These are phyloP conservation scores for Mycena galericulata DNA, from an alignment of 768 basidiomycete species.

Conservation along the genomic window DNA sequence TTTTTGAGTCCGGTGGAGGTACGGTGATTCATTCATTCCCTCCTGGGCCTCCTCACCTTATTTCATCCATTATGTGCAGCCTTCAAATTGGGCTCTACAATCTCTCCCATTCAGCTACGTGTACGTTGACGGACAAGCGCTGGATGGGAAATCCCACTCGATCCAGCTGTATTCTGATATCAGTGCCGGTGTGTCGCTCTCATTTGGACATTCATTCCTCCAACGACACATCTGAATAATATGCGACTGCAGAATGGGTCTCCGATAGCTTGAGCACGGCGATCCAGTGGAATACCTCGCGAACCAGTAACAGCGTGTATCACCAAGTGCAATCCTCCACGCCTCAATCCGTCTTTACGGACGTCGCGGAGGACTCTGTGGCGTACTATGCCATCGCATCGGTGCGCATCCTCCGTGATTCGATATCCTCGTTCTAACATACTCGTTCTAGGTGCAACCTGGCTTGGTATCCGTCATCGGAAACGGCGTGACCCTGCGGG, in stretches of 20 bases:
- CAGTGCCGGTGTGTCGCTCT: constrained; percentile 46
- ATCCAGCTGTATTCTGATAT: constrained; percentile 64
- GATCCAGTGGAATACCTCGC: constrained; percentile 59
- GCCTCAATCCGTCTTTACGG: constrained; percentile 48
- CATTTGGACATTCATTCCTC: neutral
- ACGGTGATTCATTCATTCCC: constrained; percentile 5
- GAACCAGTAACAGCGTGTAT: constrained; percentile 49
- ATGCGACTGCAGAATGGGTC: constrained; percentile 52
- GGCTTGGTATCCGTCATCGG: constrained; percentile 26
- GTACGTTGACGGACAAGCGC: constrained; percentile 50
- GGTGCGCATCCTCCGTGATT: too few species aligned
- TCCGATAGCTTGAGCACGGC: constrained; percentile 44
- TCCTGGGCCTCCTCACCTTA: neutral
- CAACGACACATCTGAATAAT: neutral
- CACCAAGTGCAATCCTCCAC: constrained; percentile 56
- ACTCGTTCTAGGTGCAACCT: constrained; percentile 7
- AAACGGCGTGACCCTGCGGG: constrained; percentile 10
- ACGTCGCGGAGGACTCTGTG: constrained; percentile 63
- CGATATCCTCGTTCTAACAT: too few species aligned
- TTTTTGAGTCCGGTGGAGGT: constrained; percentile 73
- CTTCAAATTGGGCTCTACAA: constrained; percentile 58
- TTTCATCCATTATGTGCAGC: constrained; percentile 47
- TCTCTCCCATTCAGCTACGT: constrained; percentile 67
- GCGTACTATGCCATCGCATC: constrained; percentile 58
- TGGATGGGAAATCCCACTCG: constrained; percentile 51